phyloP scores from a whole-genome alignment of 192 early-diverging fungal genomes.

The Backusella tuberculispora region DNA sequence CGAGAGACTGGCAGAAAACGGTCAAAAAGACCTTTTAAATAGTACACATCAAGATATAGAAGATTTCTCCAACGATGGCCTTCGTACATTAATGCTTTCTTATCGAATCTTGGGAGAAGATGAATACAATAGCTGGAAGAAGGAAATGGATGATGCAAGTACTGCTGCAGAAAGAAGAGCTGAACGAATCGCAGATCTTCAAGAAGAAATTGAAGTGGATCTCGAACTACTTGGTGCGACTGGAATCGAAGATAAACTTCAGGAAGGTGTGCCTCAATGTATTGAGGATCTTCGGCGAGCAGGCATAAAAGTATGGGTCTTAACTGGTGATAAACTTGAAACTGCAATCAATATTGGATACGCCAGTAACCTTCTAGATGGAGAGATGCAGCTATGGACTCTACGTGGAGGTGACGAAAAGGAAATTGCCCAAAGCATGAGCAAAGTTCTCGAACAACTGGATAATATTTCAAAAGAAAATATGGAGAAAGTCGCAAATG shows the following conservation, averaged over 20 bases:
- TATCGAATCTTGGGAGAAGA: constrained; percentile 73
- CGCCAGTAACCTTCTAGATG: constrained; percentile 72
- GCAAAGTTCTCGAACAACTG: background rate
- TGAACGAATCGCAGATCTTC: constrained; percentile 66
- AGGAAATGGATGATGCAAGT: constrained; percentile 72
- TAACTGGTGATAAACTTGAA: constrained; percentile 98
- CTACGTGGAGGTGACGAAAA: constrained; percentile 34
- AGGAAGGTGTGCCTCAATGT: constrained; percentile 93
- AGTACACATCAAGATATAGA: constrained; percentile 71
- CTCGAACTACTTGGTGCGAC: constrained; percentile 90
- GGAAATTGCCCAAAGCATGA: constrained; percentile 1
- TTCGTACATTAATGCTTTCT: constrained; percentile 89
- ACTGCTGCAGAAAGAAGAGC: constrained; percentile 75
- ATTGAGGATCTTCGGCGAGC: constrained; percentile 83
- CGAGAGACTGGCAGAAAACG: constrained; percentile 63
- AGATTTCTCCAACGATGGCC: constrained; percentile 79
- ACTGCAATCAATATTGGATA: constrained; percentile 99
- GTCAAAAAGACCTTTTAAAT: constrained; percentile 56
- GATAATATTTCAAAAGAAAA: background rate
- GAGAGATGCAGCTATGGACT: constrained; percentile 73
- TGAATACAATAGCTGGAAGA: constrained; percentile 78
- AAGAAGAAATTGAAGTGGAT: constrained; percentile 81
- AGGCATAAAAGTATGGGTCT: constrained; percentile 96
- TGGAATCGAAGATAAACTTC: constrained; percentile 96
- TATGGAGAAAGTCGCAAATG: background rate